phyloP scores from a whole-genome alignment of 2,329 filamentous ascomycete genomes.

The Cytospora leucostoma region DNA sequence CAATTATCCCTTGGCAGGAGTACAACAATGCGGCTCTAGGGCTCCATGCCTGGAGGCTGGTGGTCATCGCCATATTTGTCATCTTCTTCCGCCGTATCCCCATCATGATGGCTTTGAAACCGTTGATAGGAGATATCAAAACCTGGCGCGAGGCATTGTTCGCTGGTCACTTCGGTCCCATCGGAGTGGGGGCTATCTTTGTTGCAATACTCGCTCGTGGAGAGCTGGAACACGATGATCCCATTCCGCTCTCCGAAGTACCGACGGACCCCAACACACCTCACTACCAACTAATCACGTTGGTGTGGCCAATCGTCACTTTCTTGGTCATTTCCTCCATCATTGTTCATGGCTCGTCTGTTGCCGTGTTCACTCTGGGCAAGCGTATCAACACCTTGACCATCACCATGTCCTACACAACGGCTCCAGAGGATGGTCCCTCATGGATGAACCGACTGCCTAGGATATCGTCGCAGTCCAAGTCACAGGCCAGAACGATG shows the following conservation, averaged over 20 bases:
- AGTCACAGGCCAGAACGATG: conserved; percentile 82
- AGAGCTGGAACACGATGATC: conserved; percentile 77
- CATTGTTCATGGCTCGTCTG: conserved; percentile 93
- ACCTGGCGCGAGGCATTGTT: conserved; percentile 97
- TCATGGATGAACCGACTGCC: conserved; percentile 95
- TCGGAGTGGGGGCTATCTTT: conserved; percentile 95
- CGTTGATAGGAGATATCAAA: conserved; percentile 93
- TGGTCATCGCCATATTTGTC: conserved; percentile 92
- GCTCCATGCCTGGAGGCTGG: conserved; percentile 81
- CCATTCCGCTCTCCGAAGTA: conserved; percentile 69
- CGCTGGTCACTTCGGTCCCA: conserved; percentile 95
- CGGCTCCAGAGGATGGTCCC: conserved; percentile 82
- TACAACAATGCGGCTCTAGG: conserved; percentile 78
- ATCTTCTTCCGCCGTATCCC: conserved; percentile 95
- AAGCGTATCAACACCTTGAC: conserved; percentile 98
- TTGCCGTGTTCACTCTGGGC: conserved; percentile 95
- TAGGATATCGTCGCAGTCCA: conserved; percentile 64
- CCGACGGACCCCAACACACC: conserved; percentile 55
- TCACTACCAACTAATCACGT: conserved; percentile 70
- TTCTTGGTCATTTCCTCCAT: conserved; percentile 96
- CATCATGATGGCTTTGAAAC: conserved; percentile 88
- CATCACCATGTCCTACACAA: conserved; percentile 94
- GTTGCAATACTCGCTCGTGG: conserved; percentile 89
- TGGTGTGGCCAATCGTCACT: conserved; percentile 94
- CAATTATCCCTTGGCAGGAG: conserved; percentile 94